Conservation (phyloP, 306 rosid genomes). For the Cicer chorassanicum region DNA sequence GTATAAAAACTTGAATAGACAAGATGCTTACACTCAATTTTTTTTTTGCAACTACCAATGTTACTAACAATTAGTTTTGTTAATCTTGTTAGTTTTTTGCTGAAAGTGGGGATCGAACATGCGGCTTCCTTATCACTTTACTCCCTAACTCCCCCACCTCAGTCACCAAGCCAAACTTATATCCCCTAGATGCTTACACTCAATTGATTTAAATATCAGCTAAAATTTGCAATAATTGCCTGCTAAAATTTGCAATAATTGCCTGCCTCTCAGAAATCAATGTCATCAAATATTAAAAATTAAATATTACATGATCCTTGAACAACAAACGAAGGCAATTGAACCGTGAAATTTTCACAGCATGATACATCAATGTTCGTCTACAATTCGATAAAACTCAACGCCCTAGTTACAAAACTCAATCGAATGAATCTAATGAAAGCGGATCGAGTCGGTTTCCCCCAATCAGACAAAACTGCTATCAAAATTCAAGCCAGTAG, state of each 20-base stretch:
- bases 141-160: too few species aligned
- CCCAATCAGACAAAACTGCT: constrained; percentile 35
- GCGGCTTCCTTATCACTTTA: too few species aligned
- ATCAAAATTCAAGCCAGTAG: constrained; percentile 37
- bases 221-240: background rate
- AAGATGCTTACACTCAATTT: background rate
- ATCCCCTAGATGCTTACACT: background rate
- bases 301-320: constrained; percentile 10
- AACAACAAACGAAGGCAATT: constrained; percentile 20
- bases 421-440: constrained; percentile 28
- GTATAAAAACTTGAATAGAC: constrained; percentile 14
- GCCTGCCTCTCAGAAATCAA: background rate
- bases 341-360: constrained; percentile 24
- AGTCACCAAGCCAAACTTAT: too few species aligned
- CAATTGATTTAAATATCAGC: constrained; percentile 27
- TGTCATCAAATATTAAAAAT: background rate
- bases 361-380: background rate
- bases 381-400: background rate
- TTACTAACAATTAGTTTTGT: too few species aligned
- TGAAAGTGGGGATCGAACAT: too few species aligned
- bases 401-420: constrained; percentile 13
- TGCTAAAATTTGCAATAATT: background rate
- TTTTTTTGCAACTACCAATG: too few species aligned
- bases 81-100: too few species aligned
- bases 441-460: constrained; percentile 43